Evolutionary conservation across 768 basidiomycete genomes (phyloP).

Genomic region (Hortiboletus campestris): DNA sequence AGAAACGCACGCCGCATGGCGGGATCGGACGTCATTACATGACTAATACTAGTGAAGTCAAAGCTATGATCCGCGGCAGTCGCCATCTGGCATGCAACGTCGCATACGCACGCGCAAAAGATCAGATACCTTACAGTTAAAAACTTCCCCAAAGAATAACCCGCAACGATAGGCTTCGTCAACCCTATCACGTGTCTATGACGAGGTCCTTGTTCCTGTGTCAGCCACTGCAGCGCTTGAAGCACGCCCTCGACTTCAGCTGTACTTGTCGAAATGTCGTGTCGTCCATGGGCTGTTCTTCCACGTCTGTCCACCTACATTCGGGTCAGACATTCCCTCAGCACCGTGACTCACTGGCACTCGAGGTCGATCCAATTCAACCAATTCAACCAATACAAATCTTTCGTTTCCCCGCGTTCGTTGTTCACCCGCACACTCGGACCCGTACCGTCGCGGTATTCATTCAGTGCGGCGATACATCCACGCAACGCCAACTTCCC

Average conservation of each 20-base stretch:
- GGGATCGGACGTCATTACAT: constrained; percentile 31
- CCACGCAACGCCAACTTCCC: constrained; percentile 45
- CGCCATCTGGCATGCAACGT: constrained; percentile 18
- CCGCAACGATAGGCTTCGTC: constrained; percentile 26
- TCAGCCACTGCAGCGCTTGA: constrained; percentile 12
- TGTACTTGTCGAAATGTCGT: too few relatives aligned
- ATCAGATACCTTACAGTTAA: constrained; percentile 21
- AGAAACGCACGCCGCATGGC: too few relatives aligned
- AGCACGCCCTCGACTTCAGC: constrained; percentile 38
- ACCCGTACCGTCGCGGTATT: constrained; percentile 48
- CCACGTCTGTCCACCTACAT: constrained; percentile 29
- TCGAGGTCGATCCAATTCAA: constrained; percentile 31
- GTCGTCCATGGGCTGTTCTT: constrained; percentile 34
- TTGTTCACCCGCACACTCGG: constrained; percentile 31
- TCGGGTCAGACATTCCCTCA: neutral
- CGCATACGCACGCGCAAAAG: neutral
- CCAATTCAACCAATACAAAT: constrained; percentile 36
- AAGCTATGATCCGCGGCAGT: constrained; percentile 22
- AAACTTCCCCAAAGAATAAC: constrained; percentile 35
- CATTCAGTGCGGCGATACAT: constrained; percentile 44
- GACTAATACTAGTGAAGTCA: constrained; percentile 26
- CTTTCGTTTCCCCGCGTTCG: constrained; percentile 21
- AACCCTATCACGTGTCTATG: constrained; percentile 21
- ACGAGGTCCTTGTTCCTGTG: neutral
- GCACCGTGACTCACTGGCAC: constrained; percentile 6